Base-by-base conservation (phyloP, 2,329 filamentous ascomycete species). In the Ophiostoma australiae region DNA sequence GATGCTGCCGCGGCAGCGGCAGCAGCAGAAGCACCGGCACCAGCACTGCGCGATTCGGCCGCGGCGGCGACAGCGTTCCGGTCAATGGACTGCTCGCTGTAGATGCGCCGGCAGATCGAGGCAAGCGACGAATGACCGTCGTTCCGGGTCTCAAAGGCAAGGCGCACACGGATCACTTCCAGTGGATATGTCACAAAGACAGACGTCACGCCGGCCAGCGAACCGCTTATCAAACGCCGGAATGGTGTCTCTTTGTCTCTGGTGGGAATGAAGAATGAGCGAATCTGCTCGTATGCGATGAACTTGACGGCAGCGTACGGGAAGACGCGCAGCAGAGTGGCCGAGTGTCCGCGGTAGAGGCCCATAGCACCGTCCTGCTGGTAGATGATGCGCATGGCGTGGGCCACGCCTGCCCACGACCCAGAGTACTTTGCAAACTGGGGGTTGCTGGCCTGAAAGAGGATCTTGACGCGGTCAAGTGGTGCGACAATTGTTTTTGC, bases 251-350 rank as follows among this genome's bases (percentile, higher is more conserved):
- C 95, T 72, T 96, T 85, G 6, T 89, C 83, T 69, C 84, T 87
- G 52, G 81, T 83, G 1, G 86, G 87, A 73, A 99, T 98, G 41
- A 98, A 78, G 17, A 89, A 77, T 15, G 90, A 88, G 72, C 95
- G 91, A 74, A 97, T 92, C 80, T 99, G 95, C 80, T 99, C 95
- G 82, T 99, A 99, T 66, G 94, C 94, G 61, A 99, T 87, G 78
- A 99, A 99, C 78, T 99, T 99, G 81, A 98, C 97, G 66, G 92
- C 94, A 20, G 94, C 95, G 79, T 99, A 99, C 6, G 95, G 95
- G 76, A 98, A 99, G 74, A 99, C 97, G 74, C 95, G 90, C 69
- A 98, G 85, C 2, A 99, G 84, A 0, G 95, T 99, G 2, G 94
- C 95, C 4, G 93, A 97, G 79, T 99, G 95, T 7, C 95, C 95